phyloP scores from a whole-genome alignment of 768 basidiomycete genomes.

The Termitomyces sp. region DNA sequence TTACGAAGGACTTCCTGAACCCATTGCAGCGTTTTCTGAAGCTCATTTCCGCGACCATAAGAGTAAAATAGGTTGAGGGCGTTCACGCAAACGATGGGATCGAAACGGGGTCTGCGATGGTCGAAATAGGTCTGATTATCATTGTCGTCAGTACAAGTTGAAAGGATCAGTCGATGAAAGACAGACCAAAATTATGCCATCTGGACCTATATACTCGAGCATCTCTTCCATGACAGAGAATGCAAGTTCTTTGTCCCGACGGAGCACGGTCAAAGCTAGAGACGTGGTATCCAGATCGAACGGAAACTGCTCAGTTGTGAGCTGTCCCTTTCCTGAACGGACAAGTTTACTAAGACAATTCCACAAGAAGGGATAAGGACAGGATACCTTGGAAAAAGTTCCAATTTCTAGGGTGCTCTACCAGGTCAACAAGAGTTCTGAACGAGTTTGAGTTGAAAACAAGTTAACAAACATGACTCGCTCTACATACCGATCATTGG shows the following conservation, averaged over 20 bases:
- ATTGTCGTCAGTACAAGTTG: constrained; percentile 3
- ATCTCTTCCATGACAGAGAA: constrained; percentile 51
- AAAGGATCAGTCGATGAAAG: background rate
- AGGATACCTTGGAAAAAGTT: constrained; percentile 47
- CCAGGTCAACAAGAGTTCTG: constrained; percentile 40
- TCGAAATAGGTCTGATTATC: constrained; percentile 45
- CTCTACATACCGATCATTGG: constrained; percentile 31
- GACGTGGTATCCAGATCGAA: constrained; percentile 57
- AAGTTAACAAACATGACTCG: background rate
- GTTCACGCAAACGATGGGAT: constrained; percentile 50
- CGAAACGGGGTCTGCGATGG: constrained; percentile 41
- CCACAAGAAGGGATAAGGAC: background rate
- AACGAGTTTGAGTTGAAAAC: background rate
- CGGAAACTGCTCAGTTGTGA: constrained; percentile 45
- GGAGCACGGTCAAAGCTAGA: constrained; percentile 38
- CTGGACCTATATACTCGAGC: constrained; percentile 40
- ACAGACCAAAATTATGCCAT: constrained; percentile 45
- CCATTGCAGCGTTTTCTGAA: constrained; percentile 41
- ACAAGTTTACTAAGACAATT: background rate
- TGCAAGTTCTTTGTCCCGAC: constrained; percentile 24
- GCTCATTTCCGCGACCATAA: constrained; percentile 40
- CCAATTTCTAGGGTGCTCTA: constrained; percentile 37
- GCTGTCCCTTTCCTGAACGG: constrained; percentile 26
- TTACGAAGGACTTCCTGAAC: constrained; percentile 41
- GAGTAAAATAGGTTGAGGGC: constrained; percentile 43